Percentiles rank a stretch among this genome's conserved stretches.
Conservation (phyloP, 371 early-diverging fungal genomes). For the Blakeslea trispora region DNA sequence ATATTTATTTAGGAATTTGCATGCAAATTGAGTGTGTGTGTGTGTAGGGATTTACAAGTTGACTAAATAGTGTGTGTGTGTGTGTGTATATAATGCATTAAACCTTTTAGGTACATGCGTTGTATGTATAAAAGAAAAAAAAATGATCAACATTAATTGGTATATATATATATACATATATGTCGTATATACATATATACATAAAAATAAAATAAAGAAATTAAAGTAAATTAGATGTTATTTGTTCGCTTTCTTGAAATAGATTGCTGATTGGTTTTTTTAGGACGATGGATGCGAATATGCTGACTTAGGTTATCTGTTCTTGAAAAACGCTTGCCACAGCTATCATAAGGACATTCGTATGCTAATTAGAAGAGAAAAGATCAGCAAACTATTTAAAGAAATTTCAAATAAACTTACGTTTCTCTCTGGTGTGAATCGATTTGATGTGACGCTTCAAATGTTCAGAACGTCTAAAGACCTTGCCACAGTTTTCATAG, state of each 20-base stretch:
- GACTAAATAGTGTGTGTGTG: not conserved
- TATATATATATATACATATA: constrained; percentile 3
- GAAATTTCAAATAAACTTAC: constrained; percentile 32
- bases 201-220: constrained; percentile 4
- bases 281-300: constrained; percentile 60
- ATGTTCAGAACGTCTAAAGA: constrained; percentile 84
- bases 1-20: constrained; percentile 44
- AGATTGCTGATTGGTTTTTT: constrained; percentile 5
- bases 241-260: not conserved
- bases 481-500: constrained; percentile 63
- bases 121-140: constrained; percentile 7
- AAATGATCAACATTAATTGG: not conserved
- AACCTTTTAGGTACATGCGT: too few species aligned
- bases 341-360: constrained; percentile 64
- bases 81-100: not conserved
- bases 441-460: constrained; percentile 79
- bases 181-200: not conserved
- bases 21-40: constrained; percentile 39
- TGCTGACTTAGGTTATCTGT: constrained; percentile 84
- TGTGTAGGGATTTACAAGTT: constrained; percentile 1
- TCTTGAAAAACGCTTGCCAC: constrained; percentile 79
- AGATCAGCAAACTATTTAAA: not conserved
- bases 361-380: constrained; percentile 46
- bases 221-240: not conserved
- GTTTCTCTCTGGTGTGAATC: constrained; percentile 59